Evolutionary conservation across 176 grass and related monocot species (phyloP).

Genomic region (Eleusine coracana): DNA sequence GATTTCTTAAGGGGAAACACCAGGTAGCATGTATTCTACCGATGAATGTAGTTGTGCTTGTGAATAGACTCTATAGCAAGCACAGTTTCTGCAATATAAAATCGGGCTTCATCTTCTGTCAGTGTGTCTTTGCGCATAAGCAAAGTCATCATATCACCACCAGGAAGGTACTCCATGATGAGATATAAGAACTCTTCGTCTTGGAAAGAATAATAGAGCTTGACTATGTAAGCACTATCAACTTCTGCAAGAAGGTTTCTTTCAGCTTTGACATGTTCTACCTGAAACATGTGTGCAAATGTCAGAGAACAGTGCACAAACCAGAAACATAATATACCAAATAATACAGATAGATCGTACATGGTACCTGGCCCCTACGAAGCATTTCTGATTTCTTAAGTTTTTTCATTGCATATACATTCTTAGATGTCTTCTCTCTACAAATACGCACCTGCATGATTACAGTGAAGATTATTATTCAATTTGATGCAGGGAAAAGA

Average conservation of each 20-base stretch:
- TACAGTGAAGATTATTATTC: constrained; percentile 22
- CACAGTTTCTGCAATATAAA: constrained; percentile 98
- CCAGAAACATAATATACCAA: constrained; percentile 38
- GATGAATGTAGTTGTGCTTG: constrained; percentile 96
- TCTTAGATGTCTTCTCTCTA: constrained; percentile 81
- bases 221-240: constrained; percentile 95
- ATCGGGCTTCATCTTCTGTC: constrained; percentile 88
- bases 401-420: constrained; percentile 99
- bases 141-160: constrained; percentile 99
- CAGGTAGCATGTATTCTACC: constrained; percentile 50
- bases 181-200: constrained; percentile 94
- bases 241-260: constrained; percentile 98
- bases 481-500: constrained; percentile 13
- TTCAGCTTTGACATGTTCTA: constrained; percentile 99
- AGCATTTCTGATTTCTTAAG: constrained; percentile 99
- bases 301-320: constrained; percentile 23
- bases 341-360: constrained; percentile 27
- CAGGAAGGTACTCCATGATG: constrained; percentile 99
- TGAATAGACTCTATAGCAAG: constrained; percentile 97
- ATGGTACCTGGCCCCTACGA: constrained; percentile 94
- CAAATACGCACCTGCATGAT: constrained; percentile 91
- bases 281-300: constrained; percentile 53
- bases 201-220: constrained; percentile 97
- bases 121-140: constrained; percentile 97
- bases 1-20: not conserved